Percentiles rank a stretch among this genome's conserved stretches.
Conservation (phyloP, 768 basidiomycete species). For the Collybia mongolica region DNA sequence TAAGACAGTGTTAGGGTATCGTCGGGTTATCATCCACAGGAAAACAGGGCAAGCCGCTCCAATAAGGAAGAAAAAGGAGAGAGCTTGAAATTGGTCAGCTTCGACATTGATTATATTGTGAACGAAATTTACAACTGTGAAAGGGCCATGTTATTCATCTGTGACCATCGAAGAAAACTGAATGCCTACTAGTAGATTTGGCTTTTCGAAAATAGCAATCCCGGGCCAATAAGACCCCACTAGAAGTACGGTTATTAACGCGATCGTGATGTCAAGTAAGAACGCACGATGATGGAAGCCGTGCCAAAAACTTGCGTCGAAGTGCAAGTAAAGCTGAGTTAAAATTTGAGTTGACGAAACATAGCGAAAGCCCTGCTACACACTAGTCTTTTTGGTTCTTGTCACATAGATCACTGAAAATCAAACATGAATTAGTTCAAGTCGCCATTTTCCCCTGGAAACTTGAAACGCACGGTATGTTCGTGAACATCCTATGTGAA, state of each 20-base stretch:
- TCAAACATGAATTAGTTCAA: not conserved
- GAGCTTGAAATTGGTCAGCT: constrained; percentile 27
- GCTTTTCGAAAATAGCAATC: constrained; percentile 50
- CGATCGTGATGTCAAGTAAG: constrained; percentile 4
- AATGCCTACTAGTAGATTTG: constrained; percentile 57
- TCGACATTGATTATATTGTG: not conserved
- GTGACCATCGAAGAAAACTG: not conserved
- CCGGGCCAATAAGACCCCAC: constrained; percentile 73
- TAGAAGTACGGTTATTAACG: constrained; percentile 16
- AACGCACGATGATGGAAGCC: constrained; percentile 57
- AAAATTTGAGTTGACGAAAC: not conserved
- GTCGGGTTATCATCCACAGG: constrained; percentile 59
- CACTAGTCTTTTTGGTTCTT: constrained; percentile 41
- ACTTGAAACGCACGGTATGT: constrained; percentile 45
- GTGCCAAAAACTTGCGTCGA: constrained; percentile 49
- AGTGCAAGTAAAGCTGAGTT: constrained; percentile 49
- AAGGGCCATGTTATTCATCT: not conserved
- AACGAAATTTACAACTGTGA: constrained; percentile 16
- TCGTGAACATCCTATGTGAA: constrained; percentile 52
- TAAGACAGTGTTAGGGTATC: constrained; percentile 60
- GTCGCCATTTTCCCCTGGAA: not conserved
- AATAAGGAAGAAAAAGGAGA: constrained; percentile 72
- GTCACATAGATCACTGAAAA: constrained; percentile 45
- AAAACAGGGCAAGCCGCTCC: constrained; percentile 66
- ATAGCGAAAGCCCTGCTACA: constrained; percentile 4